Percentiles rank a stretch among this genome's conserved stretches.
Evolutionary conservation across 1,284 basidiomycete species (phyloP).

Genomic region (Cutaneotrichosporon sp.): DNA sequence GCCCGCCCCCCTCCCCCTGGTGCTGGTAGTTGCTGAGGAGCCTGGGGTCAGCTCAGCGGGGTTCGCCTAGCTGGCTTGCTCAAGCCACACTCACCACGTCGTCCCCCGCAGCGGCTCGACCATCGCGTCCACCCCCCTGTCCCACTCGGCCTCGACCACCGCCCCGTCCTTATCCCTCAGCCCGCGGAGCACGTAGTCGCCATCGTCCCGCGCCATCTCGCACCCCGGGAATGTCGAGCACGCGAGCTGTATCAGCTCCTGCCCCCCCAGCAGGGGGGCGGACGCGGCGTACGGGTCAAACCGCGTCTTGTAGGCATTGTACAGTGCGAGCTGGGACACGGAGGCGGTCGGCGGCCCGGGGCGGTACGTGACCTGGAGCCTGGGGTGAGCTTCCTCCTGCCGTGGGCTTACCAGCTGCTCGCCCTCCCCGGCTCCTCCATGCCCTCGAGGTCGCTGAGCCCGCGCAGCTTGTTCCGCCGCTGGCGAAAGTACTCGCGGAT

Average conservation of each 20-base stretch:
- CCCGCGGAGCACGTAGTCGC: slow-evolving; percentile 45
- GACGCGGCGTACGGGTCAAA: slow-evolving; percentile 43
- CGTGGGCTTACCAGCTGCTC: slow-evolving; percentile 38
- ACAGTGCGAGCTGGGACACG: slow-evolving; percentile 44
- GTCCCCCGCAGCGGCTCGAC: slow-evolving; percentile 45
- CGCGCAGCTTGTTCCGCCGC: slow-evolving; percentile 47
- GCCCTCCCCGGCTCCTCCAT: slow-evolving; percentile 51
- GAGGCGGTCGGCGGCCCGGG: slow-evolving; percentile 26
- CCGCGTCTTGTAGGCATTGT: slow-evolving; percentile 44
- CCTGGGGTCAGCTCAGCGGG: slow-evolving; percentile 27
- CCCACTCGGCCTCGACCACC: slow-evolving; percentile 29
- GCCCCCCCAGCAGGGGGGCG: slow-evolving; percentile 42
- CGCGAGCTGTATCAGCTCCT: slow-evolving; percentile 49
- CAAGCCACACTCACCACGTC: slow-evolving; percentile 40
- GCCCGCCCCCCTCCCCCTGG: slow-evolving; percentile 23
- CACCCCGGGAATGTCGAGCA: slow-evolving; percentile 49
- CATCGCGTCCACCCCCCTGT: slow-evolving; percentile 37
- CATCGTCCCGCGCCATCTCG: slow-evolving; percentile 46
- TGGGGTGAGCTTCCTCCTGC: slow-evolving; percentile 14
- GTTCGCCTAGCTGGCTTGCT: no score
- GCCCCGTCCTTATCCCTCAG: slow-evolving; percentile 36
- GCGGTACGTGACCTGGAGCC: slow-evolving; percentile 47
- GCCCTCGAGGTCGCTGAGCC: slow-evolving; percentile 38
- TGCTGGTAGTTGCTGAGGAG: slow-evolving; percentile 43
- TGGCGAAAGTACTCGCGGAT: slow-evolving; percentile 51